Percentiles rank a stretch among this genome's conserved stretches.
phyloP scores from a whole-genome alignment of 2,329 filamentous ascomycete species.

The Gnomoniopsis smithogilvyi region DNA sequence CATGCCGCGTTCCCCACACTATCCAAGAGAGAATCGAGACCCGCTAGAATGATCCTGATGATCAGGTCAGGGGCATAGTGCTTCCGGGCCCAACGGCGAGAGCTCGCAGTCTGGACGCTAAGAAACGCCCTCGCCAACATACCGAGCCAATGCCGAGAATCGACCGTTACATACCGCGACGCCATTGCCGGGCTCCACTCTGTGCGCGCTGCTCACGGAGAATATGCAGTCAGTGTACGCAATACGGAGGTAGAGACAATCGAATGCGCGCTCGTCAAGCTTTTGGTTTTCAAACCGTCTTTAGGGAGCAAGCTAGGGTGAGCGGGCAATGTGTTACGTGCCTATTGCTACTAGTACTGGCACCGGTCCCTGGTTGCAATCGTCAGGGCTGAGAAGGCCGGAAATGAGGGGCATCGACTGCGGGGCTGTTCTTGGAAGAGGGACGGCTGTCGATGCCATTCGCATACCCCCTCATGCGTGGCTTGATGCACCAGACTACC shows the following conservation, averaged over 20 bases:
- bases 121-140: conserved; percentile 10
- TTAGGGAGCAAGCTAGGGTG: too few species aligned
- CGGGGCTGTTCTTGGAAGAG: background rate
- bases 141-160: conserved; percentile 26
- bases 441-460: background rate
- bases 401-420: background rate
- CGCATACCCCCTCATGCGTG: background rate
- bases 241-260: too few species aligned
- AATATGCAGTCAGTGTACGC: too few species aligned
- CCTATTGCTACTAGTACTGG: background rate
- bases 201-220: too few species aligned
- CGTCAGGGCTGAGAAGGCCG: background rate
- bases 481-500: background rate
- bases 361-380: background rate
- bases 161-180: conserved; percentile 12
- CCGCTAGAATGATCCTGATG: background rate
- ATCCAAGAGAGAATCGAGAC: background rate
- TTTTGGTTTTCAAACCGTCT: too few species aligned
- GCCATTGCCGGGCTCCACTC: background rate
- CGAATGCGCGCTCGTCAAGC: too few species aligned
- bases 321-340: too few species aligned
- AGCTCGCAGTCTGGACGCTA: conserved; percentile 1
- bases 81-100: conserved; percentile 2
- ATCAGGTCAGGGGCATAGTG: background rate
- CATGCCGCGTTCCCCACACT: conserved; percentile 4